Percentiles rank a stretch among this genome's conserved stretches.
Conservation (phyloP, 768 basidiomycete genomes). For the Termitomyces sp. region DNA sequence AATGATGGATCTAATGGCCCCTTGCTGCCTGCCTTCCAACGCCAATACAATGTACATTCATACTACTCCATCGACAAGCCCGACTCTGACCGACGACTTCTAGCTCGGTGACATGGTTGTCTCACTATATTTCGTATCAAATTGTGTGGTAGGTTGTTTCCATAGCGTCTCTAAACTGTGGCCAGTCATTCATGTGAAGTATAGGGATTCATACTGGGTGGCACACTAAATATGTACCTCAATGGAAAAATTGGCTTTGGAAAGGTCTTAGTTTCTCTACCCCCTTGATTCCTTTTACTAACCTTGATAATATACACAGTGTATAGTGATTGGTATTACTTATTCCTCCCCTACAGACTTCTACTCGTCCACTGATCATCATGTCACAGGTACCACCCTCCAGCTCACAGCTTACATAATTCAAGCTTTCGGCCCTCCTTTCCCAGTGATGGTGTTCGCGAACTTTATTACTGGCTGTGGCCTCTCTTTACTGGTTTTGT, state of each 20-base stretch:
- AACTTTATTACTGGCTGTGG: slow-evolving; percentile 50
- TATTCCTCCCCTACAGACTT: neutral
- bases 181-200: neutral
- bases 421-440: slow-evolving; percentile 46
- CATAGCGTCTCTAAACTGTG: neutral
- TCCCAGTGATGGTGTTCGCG: slow-evolving; percentile 44
- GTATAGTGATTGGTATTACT: slow-evolving; percentile 18
- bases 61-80: neutral
- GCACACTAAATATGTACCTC: slow-evolving; percentile 43
- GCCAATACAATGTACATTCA: slow-evolving; percentile 20
- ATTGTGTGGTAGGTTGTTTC: slow-evolving; percentile 22
- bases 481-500: slow-evolving; percentile 37
- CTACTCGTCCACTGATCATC: neutral
- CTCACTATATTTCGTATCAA: slow-evolving; percentile 44
- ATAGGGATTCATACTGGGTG: slow-evolving; percentile 48
- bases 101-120: slow-evolving; percentile 46
- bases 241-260: slow-evolving; percentile 45
- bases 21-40: slow-evolving; percentile 23
- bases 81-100: neutral
- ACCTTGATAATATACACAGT: slow-evolving; percentile 1
- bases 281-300: neutral
- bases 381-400: slow-evolving; percentile 31
- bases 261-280: slow-evolving; percentile 27
- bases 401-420: slow-evolving; percentile 44
- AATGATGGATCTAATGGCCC: slow-evolving; percentile 25